Evolutionary conservation across 1,284 basidiomycete genomes (phyloP).

Genomic region (Golubevia sp.): DNA sequence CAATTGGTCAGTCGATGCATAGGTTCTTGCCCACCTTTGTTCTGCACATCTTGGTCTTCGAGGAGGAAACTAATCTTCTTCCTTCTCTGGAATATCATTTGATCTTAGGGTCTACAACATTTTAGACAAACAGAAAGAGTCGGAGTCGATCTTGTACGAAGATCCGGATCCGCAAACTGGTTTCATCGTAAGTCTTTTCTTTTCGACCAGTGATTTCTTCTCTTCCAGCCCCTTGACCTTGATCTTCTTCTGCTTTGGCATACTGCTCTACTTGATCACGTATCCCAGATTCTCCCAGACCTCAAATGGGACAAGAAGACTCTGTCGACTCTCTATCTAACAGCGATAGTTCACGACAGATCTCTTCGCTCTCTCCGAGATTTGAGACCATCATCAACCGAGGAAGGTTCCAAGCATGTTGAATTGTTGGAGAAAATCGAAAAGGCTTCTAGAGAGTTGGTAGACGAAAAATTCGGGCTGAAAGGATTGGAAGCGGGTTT

Average conservation of each 20-base stretch:
- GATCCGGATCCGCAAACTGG: constrained; percentile 68
- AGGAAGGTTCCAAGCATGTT: no score
- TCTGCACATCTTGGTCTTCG: background rate
- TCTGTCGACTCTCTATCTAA: constrained; percentile 51
- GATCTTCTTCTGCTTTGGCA: constrained; percentile 71
- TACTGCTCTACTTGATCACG: constrained; percentile 63
- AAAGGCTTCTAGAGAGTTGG: no score
- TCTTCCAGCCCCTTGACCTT: background rate
- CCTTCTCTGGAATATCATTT: background rate
- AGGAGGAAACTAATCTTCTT: background rate
- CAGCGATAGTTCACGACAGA: constrained; percentile 57
- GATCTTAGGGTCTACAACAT: constrained; percentile 80
- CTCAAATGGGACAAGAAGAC: constrained; percentile 60
- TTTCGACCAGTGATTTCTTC: background rate
- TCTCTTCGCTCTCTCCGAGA: constrained; percentile 60
- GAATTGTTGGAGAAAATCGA: no score
- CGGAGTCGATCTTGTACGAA: constrained; percentile 74
- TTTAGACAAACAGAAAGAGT: constrained; percentile 77
- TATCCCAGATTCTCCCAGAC: constrained; percentile 39
- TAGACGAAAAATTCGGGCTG: no score
- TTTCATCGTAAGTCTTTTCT: constrained; percentile 66
- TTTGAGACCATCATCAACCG: constrained; percentile 59
- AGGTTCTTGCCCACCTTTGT: background rate
- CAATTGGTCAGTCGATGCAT: constrained; percentile 70
- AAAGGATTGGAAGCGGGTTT: no score